phyloP scores from a whole-genome alignment of 805 yeast species.

The Nakazawaea laoshanensis region DNA sequence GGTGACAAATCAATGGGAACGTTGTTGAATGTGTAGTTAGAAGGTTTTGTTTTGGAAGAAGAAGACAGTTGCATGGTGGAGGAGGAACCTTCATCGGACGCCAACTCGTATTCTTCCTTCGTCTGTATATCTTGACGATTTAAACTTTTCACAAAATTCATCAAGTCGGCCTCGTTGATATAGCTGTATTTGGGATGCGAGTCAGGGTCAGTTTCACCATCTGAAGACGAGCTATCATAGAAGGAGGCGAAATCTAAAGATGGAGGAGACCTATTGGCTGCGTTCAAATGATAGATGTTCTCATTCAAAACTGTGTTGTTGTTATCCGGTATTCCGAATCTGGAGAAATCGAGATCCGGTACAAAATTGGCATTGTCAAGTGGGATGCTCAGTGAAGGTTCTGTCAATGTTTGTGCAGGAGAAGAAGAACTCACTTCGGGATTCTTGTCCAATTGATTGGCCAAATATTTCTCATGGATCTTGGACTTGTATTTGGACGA shows the following conservation, averaged over 20 bases:
- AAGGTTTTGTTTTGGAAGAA: slow-evolving; percentile 1
- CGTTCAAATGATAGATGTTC: slow-evolving; percentile 3
- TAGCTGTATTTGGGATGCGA: slow-evolving; percentile 12
- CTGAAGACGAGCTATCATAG: slow-evolving; percentile 23
- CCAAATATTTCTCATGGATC: slow-evolving; percentile 15
- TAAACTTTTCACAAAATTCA: slow-evolving; percentile 18
- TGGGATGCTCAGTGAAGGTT: not conserved
- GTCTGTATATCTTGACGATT: slow-evolving; percentile 8
- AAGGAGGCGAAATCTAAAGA: slow-evolving; percentile 8
- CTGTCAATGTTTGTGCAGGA: not conserved
- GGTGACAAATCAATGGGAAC: slow-evolving; percentile 2
- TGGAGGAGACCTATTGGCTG: slow-evolving; percentile 8
- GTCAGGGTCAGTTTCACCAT: slow-evolving; percentile 11
- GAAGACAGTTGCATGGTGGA: slow-evolving; percentile 1
- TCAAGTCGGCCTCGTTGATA: slow-evolving; percentile 19
- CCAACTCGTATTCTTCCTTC: too few species aligned
- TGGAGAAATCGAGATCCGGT: slow-evolving; percentile 7
- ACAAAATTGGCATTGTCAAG: slow-evolving; percentile 1
- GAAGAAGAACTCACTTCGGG: slow-evolving; percentile 5
- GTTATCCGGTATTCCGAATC: slow-evolving; percentile 1
- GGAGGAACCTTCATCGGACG: not conserved
- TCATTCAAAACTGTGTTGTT: not conserved
- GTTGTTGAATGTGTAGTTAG: slow-evolving; percentile 4
- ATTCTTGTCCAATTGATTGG: slow-evolving; percentile 19
- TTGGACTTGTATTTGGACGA: slow-evolving; percentile 33